A percentile compares a stretch with the other conserved stretches of the same genome.
phyloP scores from a whole-genome alignment of 202 grass and related monocot genomes.

The Cymbopogon flexuosus region DNA sequence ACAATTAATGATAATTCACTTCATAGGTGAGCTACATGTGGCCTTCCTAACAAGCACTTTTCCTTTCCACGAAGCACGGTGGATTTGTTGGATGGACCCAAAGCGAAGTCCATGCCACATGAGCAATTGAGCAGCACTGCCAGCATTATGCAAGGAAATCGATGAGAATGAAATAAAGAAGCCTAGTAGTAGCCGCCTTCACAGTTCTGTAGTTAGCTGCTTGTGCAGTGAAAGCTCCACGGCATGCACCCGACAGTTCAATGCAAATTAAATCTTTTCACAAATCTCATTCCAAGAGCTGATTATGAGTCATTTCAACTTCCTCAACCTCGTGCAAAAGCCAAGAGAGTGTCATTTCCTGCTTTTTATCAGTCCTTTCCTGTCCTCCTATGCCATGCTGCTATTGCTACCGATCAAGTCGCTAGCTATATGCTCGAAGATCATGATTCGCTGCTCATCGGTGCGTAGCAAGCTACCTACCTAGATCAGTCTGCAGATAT shows the following conservation, averaged over 20 bases:
- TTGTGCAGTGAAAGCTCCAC: neutral
- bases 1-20: too few relatives aligned
- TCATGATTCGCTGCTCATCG: conserved; percentile 30
- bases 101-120: neutral
- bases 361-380: conserved; percentile 2
- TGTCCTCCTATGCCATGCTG: neutral
- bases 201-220: neutral
- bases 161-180: too few relatives aligned
- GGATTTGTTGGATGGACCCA: too few relatives aligned
- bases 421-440: neutral
- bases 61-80: too few relatives aligned
- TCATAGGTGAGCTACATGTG: too few relatives aligned
- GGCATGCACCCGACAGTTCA: neutral
- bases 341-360: neutral
- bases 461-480: neutral
- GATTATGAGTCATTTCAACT: neutral
- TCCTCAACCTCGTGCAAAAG: neutral
- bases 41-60: too few relatives aligned
- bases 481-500: neutral
- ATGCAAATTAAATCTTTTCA: neutral
- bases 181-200: too few relatives aligned
- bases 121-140: neutral
- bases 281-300: neutral
- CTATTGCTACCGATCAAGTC: neutral
- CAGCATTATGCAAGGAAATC: too few relatives aligned